Conservation (phyloP, 2,329 filamentous ascomycete genomes). For the Verticillium albo-atrum region DNA sequence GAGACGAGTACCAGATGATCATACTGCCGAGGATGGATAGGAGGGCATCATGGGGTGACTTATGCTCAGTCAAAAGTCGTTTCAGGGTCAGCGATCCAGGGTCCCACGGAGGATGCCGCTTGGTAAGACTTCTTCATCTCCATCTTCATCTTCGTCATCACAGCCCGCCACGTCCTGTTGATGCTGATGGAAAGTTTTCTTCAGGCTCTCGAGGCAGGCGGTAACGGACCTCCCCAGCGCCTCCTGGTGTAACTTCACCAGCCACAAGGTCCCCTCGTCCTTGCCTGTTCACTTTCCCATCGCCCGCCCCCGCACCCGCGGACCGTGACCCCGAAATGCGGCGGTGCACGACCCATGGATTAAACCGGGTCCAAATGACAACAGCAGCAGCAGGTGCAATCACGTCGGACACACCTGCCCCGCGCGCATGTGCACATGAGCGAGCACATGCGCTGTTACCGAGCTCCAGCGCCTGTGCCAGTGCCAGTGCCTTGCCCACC, state of each 20-base stretch:
- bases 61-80: neutral
- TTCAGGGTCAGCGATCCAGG: neutral
- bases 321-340: neutral
- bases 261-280: neutral
- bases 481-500: too few relatives aligned
- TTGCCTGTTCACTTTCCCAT: neutral
- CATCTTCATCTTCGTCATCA: too few relatives aligned
- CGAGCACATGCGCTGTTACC: neutral
- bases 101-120: neutral
- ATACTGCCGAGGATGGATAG: neutral
- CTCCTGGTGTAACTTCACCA: neutral
- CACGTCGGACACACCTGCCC: constrained; percentile 12
- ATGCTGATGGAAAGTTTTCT: neutral
- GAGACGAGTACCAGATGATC: neutral
- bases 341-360: neutral
- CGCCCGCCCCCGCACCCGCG: neutral
- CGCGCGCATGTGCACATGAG: constrained; percentile 7
- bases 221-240: neutral
- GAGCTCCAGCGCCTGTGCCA: neutral
- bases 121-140: too few relatives aligned
- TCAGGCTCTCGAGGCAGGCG: neutral
- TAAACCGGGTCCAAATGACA: neutral
- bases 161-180: too few relatives aligned
- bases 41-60: too few relatives aligned
- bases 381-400: neutral